A percentile compares a stretch with the other conserved stretches of the same genome.
phyloP scores from a whole-genome alignment of 164 flowering plant species.

The Warburgia ugandensis region DNA sequence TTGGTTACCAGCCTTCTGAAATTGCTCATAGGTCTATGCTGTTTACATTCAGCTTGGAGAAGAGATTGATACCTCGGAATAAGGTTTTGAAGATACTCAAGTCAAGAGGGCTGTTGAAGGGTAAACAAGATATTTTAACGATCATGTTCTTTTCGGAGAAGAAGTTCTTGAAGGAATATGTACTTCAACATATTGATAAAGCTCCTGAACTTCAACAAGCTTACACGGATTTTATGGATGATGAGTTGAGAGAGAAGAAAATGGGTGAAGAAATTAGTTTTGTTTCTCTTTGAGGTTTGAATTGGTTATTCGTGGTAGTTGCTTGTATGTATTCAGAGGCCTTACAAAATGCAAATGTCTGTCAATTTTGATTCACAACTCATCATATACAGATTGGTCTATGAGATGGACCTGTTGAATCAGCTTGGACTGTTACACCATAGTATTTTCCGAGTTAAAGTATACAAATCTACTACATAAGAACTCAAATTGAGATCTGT shows the following conservation, averaged over 20 bases:
- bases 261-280: neutral
- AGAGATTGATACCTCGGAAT: constrained; percentile 7
- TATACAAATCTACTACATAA: no score
- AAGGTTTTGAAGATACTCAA: constrained; percentile 8
- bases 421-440: no score
- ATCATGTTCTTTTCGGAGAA: constrained; percentile 1
- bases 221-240: neutral
- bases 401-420: no score
- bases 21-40: neutral
- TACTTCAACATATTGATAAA: neutral
- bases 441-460: no score
- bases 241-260: neutral
- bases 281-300: no score
- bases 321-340: no score
- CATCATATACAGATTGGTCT: no score
- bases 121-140: neutral
- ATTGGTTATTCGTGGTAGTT: no score
- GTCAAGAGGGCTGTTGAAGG: neutral
- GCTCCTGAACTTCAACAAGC: constrained; percentile 1
- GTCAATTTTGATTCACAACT: no score
- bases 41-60: constrained; percentile 10
- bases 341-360: no score
- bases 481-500: no score
- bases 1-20: constrained; percentile 1
- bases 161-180: neutral